Base-by-base conservation (phyloP, 2,329 filamentous ascomycete genomes). In the Emergomyces pasteurianus region DNA sequence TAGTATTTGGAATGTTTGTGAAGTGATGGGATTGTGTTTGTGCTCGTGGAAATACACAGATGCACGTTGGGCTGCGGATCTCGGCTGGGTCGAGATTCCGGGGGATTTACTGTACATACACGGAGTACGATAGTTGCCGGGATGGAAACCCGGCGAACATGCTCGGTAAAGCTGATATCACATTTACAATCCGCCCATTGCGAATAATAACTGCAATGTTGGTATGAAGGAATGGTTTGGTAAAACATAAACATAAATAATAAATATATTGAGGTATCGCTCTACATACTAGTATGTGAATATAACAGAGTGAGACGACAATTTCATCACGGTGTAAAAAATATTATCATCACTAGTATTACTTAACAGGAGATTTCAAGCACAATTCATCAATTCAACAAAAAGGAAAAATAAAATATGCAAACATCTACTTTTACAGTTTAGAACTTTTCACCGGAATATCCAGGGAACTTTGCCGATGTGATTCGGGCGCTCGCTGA, bases 391-490 rank as follows among this genome's bases (percentile, higher is more conserved):
- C 52, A 55, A 23, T 40, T 9, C 6, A 52, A 23, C 4, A 23
- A 55, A 23, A 10, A 52, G 14, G 9, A 9, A 46, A 46, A 21
- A 21, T 3, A 23, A 10, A 23, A 18, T 9, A 16, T 8, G 16
- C 16, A 38, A 12, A 38, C 12, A 3, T 26, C 21, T 40, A 23
- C 14, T 23, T n/a, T 52, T 46, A 58, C 43, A 38, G n/a, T 31
- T 36, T 52, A 26, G 31, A 31, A 54, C 31, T 10, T n/a, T 43
- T 60, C 21, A 56, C 34, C 16, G 52, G 52, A 60, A 60, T 60
- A 54, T 60, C 58, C 26, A 46, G 8, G 1, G 47, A 47, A 12
- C 58, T 52, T 34, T 59, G 58, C 14, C 58, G 58, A 54, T 59
- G 58, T 10, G 58, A 40, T 54, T 59, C 58, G 26, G 58, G 47